These are phyloP conservation scores for Globisporangium uncinulatum DNA, from an alignment of 352 stramenopile genomes.

Conservation along the genomic window DNA sequence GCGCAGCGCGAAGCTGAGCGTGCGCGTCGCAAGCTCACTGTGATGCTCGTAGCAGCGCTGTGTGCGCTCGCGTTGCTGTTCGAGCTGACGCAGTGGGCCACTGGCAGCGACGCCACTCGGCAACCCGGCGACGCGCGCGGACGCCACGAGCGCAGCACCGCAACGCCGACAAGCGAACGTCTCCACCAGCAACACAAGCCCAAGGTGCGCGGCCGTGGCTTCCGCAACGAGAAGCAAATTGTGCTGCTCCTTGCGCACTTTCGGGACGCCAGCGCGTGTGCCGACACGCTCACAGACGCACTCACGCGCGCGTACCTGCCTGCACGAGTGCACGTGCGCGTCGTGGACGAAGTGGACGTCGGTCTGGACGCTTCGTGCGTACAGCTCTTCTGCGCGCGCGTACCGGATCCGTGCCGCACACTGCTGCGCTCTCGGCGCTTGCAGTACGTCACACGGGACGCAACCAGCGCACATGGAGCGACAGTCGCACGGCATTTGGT, in stretches of 20 bases:
- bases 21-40: conserved; percentile 14
- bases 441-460: conserved; percentile 43
- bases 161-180: conserved; percentile 14
- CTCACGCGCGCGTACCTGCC: conserved; percentile 29
- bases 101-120: conserved; percentile 16
- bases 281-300: conserved; percentile 42
- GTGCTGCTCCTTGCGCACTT: conserved; percentile 70
- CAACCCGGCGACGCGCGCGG: conserved; percentile 10
- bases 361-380: conserved; percentile 56
- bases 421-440: conserved; percentile 51
- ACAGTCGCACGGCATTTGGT: conserved; percentile 53
- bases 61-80: conserved; percentile 25
- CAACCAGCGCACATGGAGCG: conserved; percentile 41
- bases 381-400: conserved; percentile 48
- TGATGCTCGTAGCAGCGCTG: conserved; percentile 17
- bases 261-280: conserved; percentile 51
- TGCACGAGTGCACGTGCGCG: conserved; percentile 49
- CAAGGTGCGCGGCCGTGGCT: conserved; percentile 19
- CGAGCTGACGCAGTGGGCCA: conserved; percentile 34
- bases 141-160: conserved; percentile 15
- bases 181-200: conserved; percentile 7
- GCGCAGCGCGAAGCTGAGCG: conserved; percentile 11
- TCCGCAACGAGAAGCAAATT: conserved; percentile 65
- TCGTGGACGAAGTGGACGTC: conserved; percentile 71
- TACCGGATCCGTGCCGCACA: conserved; percentile 33